Conservation (phyloP, 1,284 basidiomycete genomes). For the Ustilago lituana region DNA sequence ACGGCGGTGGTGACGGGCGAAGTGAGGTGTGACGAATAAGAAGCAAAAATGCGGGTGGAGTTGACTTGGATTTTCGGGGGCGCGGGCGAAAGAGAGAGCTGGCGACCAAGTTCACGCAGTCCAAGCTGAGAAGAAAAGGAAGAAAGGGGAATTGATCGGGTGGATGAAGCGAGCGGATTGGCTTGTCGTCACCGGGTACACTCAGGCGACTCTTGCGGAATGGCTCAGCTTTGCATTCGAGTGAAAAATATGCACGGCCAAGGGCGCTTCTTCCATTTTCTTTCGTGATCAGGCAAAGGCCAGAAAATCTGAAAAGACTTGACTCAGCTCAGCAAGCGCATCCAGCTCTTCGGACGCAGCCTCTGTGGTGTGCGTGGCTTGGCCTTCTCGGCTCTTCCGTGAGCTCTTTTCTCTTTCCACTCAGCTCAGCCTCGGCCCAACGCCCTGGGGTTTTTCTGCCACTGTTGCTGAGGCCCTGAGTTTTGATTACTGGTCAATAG, state of each 20-base stretch:
- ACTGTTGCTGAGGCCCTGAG: too few species aligned
- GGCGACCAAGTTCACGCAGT: too few species aligned
- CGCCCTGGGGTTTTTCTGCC: too few species aligned
- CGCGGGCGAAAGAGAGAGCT: too few species aligned
- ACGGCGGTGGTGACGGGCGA: conserved; percentile 6
- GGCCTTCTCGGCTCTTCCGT: too few species aligned
- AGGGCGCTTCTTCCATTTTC: neutral
- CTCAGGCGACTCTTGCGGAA: neutral
- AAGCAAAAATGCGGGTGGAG: conserved; percentile 34
- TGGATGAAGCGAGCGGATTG: conserved; percentile 13
- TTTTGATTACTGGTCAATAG: too few species aligned
- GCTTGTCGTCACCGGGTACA: neutral
- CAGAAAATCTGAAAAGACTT: too few species aligned
- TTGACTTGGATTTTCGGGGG: conserved; percentile 11
- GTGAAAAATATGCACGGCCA: too few species aligned
- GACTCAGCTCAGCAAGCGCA: conserved; percentile 33
- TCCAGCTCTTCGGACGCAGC: neutral
- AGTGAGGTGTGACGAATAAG: conserved; percentile 20
- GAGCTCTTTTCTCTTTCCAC: too few species aligned
- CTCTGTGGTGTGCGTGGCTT: neutral
- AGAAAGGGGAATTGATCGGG: conserved; percentile 24
- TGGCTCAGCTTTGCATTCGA: neutral
- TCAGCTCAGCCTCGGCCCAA: too few species aligned
- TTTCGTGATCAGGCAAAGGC: conserved; percentile 3
- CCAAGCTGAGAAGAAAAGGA: conserved; percentile 5